Percentiles rank a stretch among this genome's conserved stretches.
Evolutionary conservation across 495 filamentous ascomycete genomes (phyloP).

Genomic region (Schizothecium vesticola): DNA sequence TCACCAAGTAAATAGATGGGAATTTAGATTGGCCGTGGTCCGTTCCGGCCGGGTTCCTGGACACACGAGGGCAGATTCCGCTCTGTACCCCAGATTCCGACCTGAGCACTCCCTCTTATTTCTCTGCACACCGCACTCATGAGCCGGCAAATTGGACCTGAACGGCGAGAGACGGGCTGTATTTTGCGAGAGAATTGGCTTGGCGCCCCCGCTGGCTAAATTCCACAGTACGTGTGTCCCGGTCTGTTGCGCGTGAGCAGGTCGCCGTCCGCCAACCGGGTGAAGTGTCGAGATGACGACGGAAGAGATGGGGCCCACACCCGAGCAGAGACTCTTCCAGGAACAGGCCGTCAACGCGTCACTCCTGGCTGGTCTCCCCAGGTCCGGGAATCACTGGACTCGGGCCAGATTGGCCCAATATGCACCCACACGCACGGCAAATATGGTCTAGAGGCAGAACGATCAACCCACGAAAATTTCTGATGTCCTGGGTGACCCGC

Average conservation of each 20-base stretch:
- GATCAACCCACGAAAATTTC: background rate
- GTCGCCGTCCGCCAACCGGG: constrained; percentile 4
- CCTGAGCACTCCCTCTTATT: background rate
- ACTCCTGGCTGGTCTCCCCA: background rate
- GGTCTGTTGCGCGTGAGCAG: background rate
- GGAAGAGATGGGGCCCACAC: background rate
- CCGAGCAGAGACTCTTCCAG: background rate
- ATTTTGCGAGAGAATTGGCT: background rate
- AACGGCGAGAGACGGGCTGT: background rate
- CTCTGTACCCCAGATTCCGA: background rate
- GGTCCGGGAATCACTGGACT: background rate
- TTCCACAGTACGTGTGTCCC: background rate
- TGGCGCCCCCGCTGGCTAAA: constrained; percentile 11
- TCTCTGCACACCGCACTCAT: background rate
- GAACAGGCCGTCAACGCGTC: background rate
- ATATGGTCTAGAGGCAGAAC: background rate
- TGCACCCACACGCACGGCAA: background rate
- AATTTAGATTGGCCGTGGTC: background rate
- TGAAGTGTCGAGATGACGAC: background rate
- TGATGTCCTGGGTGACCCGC: background rate
- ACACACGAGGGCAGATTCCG: background rate
- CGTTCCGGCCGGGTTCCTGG: background rate
- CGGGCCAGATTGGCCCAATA: background rate
- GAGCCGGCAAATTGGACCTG: background rate
- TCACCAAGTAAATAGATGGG: background rate